Percentiles rank a stretch among this genome's conserved stretches.
These are phyloP conservation scores for Candida ortonii DNA, from an alignment of 805 yeast species.

Conservation along the genomic window DNA sequence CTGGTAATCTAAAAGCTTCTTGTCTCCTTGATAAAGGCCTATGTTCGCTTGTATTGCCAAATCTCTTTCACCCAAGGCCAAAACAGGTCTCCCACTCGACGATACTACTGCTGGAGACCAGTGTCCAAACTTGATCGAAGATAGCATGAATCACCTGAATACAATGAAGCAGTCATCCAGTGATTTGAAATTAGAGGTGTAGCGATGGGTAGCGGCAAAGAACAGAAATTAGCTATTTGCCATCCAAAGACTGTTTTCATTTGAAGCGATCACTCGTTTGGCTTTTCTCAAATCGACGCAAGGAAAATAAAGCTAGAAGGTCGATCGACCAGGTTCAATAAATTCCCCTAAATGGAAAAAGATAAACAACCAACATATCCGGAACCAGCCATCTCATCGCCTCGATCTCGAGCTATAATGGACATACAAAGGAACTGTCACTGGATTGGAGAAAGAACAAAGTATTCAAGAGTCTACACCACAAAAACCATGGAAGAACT, in stretches of 20 bases:
- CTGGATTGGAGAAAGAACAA: no score
- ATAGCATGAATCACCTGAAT: conserved; percentile 2
- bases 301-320: no score
- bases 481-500: conserved; percentile 2
- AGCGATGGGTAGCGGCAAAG: not conserved
- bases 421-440: no score
- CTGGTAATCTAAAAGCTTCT: conserved; percentile 61
- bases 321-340: conserved; percentile 1
- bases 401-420: no score
- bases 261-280: no score
- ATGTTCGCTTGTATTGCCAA: conserved; percentile 51
- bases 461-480: no score
- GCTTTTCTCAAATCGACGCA: no score
- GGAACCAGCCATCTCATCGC: conserved; percentile 5
- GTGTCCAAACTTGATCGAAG: conserved; percentile 9
- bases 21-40: conserved; percentile 78
- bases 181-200: not conserved
- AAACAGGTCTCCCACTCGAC: conserved; percentile 32
- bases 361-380: conserved; percentile 1
- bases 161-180: no score
- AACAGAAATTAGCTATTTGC: no score
- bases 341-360: conserved; percentile 3
- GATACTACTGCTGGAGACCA: conserved; percentile 27
- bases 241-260: no score
- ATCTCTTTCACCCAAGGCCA: conserved; percentile 42